phyloP scores from a whole-genome alignment of 2,329 filamentous ascomycete genomes.

The Colletotrichum camelliae region DNA sequence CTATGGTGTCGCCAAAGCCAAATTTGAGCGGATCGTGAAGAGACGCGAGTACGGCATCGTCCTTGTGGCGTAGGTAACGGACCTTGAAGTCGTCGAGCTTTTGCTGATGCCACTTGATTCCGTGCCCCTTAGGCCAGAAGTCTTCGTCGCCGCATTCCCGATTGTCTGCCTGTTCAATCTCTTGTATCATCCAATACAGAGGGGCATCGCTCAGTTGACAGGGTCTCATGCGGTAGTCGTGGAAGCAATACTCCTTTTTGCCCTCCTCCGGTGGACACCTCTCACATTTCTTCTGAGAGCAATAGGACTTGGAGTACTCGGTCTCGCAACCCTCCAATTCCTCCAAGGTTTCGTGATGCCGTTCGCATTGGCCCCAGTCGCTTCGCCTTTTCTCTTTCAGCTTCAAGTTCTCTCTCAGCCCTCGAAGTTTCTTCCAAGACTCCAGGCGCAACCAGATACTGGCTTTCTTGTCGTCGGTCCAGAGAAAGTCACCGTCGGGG shows the following conservation, averaged over 20 bases:
- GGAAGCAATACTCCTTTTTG: not conserved
- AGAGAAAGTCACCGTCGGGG: constrained; percentile 27
- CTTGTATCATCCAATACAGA: constrained; percentile 57
- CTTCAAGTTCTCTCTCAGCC: not conserved
- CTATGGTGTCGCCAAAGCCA: constrained; percentile 35
- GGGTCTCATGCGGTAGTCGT: constrained; percentile 25
- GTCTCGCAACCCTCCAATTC: not conserved
- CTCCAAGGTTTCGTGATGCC: constrained; percentile 26
- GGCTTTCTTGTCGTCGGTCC: constrained; percentile 26
- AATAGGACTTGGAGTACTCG: not conserved
- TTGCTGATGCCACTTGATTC: constrained; percentile 30
- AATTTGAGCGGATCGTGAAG: constrained; percentile 44
- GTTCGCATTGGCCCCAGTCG: not conserved
- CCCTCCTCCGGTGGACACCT: not conserved
- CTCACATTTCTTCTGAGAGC: not conserved
- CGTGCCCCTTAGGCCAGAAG: not conserved
- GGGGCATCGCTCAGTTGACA: constrained; percentile 55
- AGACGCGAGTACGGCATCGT: constrained; percentile 33
- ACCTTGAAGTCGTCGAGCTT: constrained; percentile 32
- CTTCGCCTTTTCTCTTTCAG: not conserved
- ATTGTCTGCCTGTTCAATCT: constrained; percentile 41
- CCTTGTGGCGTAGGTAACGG: constrained; percentile 24
- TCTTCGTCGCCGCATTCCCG: not conserved
- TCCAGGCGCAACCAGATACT: constrained; percentile 31
- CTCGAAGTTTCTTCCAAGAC: not conserved